Evolutionary conservation across 2,329 filamentous ascomycete species (phyloP).

Genomic region (Aaosphaeria pasadenensis): DNA sequence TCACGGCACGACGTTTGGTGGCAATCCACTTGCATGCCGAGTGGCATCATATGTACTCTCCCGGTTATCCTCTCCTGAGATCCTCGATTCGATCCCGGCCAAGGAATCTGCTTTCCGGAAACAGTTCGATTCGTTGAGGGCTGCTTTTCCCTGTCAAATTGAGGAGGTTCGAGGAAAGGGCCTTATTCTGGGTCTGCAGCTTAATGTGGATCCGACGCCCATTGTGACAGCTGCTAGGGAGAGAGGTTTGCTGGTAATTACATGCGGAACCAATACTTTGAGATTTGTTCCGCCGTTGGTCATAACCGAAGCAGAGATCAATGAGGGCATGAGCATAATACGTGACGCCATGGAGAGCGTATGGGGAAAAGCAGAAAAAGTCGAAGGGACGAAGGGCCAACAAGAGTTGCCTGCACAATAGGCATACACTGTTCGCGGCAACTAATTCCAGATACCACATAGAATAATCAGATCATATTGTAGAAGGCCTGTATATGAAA

Average conservation of each 20-base stretch:
- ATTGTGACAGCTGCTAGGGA: conserved; percentile 85
- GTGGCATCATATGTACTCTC: conserved; percentile 83
- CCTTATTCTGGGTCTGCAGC: conserved; percentile 81
- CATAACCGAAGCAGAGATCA: conserved; percentile 77
- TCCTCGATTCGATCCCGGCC: conserved; percentile 66
- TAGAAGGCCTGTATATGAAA: too few species aligned
- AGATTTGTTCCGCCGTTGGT: conserved; percentile 86
- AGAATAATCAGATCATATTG: too few species aligned
- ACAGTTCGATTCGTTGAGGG: conserved; percentile 56
- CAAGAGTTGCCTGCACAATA: conserved; percentile 27
- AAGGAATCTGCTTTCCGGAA: conserved; percentile 63
- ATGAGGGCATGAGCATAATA: conserved; percentile 71
- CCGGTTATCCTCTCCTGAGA: conserved; percentile 66
- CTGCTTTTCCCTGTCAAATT: conserved; percentile 68
- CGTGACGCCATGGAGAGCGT: conserved; percentile 63
- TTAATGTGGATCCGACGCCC: conserved; percentile 67
- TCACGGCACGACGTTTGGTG: conserved; percentile 92
- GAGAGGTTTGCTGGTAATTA: conserved; percentile 84
- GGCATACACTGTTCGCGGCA: background rate
- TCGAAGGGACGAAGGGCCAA: conserved; percentile 29
- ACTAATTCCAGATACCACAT: too few species aligned
- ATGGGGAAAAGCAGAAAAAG: conserved; percentile 39
- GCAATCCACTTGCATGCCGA: conserved; percentile 82
- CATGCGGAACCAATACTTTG: conserved; percentile 86
- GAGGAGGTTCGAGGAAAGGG: conserved; percentile 79